A percentile compares a stretch with the other conserved stretches of the same genome.
Conservation (phyloP, 2,329 filamentous ascomycete genomes). For the Cladosporium sp. region DNA sequence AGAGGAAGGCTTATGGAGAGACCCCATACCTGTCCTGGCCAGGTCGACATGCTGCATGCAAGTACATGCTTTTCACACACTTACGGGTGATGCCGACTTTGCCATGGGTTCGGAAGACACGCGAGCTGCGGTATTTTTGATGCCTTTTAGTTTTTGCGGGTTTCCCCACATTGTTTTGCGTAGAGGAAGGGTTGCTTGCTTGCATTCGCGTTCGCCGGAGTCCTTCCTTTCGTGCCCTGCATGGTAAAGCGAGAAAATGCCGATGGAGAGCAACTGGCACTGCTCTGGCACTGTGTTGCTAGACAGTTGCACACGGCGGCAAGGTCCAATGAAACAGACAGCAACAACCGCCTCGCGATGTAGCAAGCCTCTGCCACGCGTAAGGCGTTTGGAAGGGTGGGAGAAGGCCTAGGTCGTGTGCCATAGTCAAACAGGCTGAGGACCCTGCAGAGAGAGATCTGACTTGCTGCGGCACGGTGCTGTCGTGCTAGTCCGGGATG, state of each 20-base stretch:
- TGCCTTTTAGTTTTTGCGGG: background rate
- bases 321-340: background rate
- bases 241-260: background rate
- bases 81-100: background rate
- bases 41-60: background rate
- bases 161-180: conserved; percentile 7
- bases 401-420: conserved; percentile 1
- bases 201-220: conserved; percentile 5
- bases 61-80: background rate
- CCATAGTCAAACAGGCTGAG: background rate
- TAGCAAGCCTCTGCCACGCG: background rate
- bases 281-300: background rate
- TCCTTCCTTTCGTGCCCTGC: background rate
- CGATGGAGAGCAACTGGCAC: background rate
- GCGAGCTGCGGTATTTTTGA: background rate
- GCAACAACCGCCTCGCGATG: background rate
- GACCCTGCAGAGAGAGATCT: conserved; percentile 14
- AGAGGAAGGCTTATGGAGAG: background rate
- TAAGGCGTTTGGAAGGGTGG: background rate
- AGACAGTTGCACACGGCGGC: background rate
- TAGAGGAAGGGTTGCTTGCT: background rate
- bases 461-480: conserved; percentile 1
- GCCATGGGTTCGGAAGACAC: background rate
- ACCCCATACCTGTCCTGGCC: background rate
- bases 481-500: conserved; percentile 4